phyloP scores from a whole-genome alignment of 257 asterid genomes.

The Nicotiana obtusifolia region DNA sequence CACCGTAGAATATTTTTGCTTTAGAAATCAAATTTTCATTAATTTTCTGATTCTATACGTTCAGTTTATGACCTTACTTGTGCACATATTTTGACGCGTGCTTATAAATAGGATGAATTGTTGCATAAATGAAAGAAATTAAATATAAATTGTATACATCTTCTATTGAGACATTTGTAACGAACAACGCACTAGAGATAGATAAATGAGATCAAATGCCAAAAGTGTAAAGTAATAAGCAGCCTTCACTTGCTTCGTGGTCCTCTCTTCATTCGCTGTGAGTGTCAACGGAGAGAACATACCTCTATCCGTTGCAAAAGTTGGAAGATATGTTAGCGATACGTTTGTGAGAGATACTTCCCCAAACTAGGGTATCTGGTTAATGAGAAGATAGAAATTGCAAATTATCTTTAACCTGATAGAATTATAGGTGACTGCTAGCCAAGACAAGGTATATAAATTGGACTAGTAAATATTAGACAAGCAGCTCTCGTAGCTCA shows the following conservation, averaged over 20 bases:
- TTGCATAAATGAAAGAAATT: not conserved
- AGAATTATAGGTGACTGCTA: too few species aligned
- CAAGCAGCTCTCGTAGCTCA: slow-evolving; percentile 68
- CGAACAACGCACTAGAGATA: too few species aligned
- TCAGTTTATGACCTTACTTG: not conserved
- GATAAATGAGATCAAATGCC: too few species aligned
- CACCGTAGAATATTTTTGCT: too few species aligned
- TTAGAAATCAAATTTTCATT: too few species aligned
- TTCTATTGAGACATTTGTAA: too few species aligned
- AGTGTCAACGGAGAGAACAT: not conserved
- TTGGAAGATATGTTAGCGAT: not conserved
- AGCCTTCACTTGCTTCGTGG: too few species aligned
- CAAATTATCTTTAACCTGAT: not conserved
- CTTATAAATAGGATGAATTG: not conserved
- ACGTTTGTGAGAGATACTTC: not conserved
- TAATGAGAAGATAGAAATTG: too few species aligned
- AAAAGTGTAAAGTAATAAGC: too few species aligned
- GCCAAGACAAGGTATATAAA: too few species aligned
- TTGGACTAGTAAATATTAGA: fast-evolving
- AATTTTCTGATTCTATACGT: not conserved
- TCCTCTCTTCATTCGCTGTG: too few species aligned
- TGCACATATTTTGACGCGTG: not conserved
- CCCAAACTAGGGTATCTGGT: not conserved
- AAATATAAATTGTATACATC: too few species aligned
- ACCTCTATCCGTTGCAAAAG: not conserved